Evolutionary conservation across 1,284 basidiomycete species (phyloP), one percentile per base, ranked within the genome.

Genomic region (Trichosporon inkin): DNA sequence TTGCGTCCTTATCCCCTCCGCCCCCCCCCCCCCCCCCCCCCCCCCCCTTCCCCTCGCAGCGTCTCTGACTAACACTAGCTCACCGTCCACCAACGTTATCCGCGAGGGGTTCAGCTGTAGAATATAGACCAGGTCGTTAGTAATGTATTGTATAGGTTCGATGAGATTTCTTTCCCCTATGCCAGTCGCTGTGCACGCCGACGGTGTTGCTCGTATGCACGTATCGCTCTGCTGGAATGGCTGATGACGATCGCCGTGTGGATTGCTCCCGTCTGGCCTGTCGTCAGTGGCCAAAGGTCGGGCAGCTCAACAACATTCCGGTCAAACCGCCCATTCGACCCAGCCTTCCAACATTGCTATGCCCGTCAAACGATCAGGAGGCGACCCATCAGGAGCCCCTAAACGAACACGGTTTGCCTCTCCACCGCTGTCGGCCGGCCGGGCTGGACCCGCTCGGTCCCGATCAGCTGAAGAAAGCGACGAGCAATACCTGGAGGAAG

Each of bases 341-440:
- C 5, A n/a, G 16, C 19, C 22, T 11, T 3, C 28, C 14, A 55
- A 47, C 28, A 28, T 35, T 44, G 57, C 7, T 47, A 74, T 74
- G 71, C 67, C 74, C 20, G 67, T 65, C 62, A 75, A 76, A 54
- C 61, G 74, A 16, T 61, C 73, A 7, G 67, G 62, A 7, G 68
- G 69, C 14, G 66, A 62, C 20, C 61, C 71, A 7, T 68, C 70
- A 8, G 56, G 53, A 19, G 62, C 52, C 6, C 63, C 59, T 7
- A 93, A 92, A 77, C 90, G 89, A 67, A 88, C 89, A 14, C 87
- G 90, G 47, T 89, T 92, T 66, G 83, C 86, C 34, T 88, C 90
- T 37, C 88, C 89, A 2, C 54, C 67, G 8, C 60, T 68, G 1
- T 51, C 60, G n/a, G 61, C 62, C 11, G 24, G 44, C 16, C 14